Evolutionary conservation across 2,329 filamentous ascomycete species (phyloP).

Genomic region (Tolypocladium ophioglossoides): DNA sequence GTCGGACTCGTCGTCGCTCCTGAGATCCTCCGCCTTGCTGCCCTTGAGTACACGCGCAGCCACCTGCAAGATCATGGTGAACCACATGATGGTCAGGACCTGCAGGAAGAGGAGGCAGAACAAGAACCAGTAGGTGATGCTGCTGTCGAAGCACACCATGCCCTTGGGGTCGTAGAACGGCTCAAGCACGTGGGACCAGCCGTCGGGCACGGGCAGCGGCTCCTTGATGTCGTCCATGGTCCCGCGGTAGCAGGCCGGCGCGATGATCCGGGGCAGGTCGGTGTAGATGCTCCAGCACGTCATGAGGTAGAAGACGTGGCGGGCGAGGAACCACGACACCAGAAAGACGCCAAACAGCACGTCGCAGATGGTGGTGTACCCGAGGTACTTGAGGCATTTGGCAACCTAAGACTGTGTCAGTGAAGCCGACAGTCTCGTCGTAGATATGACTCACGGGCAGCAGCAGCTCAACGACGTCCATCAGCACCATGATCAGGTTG

Average conservation of each 20-base stretch:
- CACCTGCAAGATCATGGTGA: slow-evolving; percentile 75
- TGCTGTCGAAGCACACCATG: slow-evolving; percentile 69
- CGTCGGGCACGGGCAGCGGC: slow-evolving; percentile 37
- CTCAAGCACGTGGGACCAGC: slow-evolving; percentile 55
- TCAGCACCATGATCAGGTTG: slow-evolving; percentile 79
- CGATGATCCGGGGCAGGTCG: slow-evolving; percentile 51
- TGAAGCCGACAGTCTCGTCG: neutral
- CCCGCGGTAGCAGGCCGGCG: slow-evolving; percentile 61
- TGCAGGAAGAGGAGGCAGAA: slow-evolving; percentile 68
- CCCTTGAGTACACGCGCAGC: slow-evolving; percentile 70
- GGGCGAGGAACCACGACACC: slow-evolving; percentile 69
- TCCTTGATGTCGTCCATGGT: slow-evolving; percentile 42
- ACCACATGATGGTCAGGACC: slow-evolving; percentile 75
- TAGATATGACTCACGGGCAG: slow-evolving; percentile 54
- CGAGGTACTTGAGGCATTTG: slow-evolving; percentile 88
- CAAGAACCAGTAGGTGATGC: slow-evolving; percentile 68
- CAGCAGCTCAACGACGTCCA: slow-evolving; percentile 87
- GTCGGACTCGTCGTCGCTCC: slow-evolving; percentile 76
- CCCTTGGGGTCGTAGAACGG: slow-evolving; percentile 64
- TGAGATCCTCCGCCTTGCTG: slow-evolving; percentile 67
- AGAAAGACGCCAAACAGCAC: slow-evolving; percentile 79
- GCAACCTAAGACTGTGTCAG: slow-evolving; percentile 47
- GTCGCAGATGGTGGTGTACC: slow-evolving; percentile 68
- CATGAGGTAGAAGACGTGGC: slow-evolving; percentile 70
- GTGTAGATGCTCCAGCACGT: slow-evolving; percentile 75